Evolutionary conservation across 345 rosid species (phyloP).

Genomic region (Erysimum cheiranthoides): DNA sequence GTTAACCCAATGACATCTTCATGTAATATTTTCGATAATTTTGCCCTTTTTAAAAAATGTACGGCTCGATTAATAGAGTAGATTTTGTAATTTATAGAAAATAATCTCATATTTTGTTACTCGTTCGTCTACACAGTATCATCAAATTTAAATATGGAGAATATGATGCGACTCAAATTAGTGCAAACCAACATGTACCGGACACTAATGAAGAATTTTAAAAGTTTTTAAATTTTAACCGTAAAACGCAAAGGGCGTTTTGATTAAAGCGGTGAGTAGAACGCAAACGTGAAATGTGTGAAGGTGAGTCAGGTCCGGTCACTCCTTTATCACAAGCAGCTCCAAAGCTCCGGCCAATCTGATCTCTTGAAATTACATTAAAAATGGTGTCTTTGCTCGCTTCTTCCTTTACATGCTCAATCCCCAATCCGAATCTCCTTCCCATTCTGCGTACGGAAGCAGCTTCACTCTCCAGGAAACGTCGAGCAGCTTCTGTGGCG

Average conservation of each 20-base stretch:
- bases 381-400: conserved; percentile 47
- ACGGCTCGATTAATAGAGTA: too few relatives aligned
- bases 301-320: neutral
- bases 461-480: conserved; percentile 31
- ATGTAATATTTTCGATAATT: too few relatives aligned
- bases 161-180: too few relatives aligned
- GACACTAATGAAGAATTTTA: neutral
- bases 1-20: too few relatives aligned
- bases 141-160: too few relatives aligned
- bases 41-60: too few relatives aligned
- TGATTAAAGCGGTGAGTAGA: neutral
- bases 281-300: conserved; percentile 25
- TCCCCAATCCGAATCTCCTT: conserved; percentile 31
- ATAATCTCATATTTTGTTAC: too few relatives aligned
- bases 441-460: conserved; percentile 11
- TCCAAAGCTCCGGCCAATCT: conserved; percentile 28
- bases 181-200: neutral
- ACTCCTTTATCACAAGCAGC: conserved; percentile 8
- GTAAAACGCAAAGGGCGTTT: neutral
- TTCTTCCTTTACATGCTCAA: conserved; percentile 40
- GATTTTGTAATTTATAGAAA: too few relatives aligned
- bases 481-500: conserved; percentile 44
- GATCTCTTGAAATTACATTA: neutral
- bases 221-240: neutral
- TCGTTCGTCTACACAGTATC: too few relatives aligned